Evolutionary conservation across 257 asterid species (phyloP), one percentile per base, ranked within the genome.

Genomic region (Scutellaria minor): DNA sequence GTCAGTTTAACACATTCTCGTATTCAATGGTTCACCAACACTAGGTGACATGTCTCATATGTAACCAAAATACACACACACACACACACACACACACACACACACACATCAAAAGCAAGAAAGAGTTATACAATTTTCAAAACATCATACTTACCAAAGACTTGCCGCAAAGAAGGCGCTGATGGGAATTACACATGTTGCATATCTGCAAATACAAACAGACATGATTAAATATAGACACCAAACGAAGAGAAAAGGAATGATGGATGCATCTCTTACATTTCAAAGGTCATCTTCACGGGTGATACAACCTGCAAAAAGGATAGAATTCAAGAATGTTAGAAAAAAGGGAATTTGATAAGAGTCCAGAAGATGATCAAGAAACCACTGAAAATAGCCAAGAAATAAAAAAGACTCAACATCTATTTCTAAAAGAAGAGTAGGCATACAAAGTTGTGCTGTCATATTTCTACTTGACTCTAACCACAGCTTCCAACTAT

Each of bases 121-220:
- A 67, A 57, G 54, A 47, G 53, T 37, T n/a, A 64, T 51, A 53
- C 50, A 53, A 59, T 46, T 64, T 31, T 68, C 58, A 45, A 64
- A 56, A 71, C 31, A 55, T n/a, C 27, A 13, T 70, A 78, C 97
- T 80, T 82, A 94, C 79, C 84, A 88, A 68, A 90, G 95, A 79
- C 97, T 90, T 35, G 97, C 83, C 0, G 96, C 97, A 67, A 93
- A 93, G 87, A 93, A 93, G 31, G 98, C 98, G 75, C 98, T 90
- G 62, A 95, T 95, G 55, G 99, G 99, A 72, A 95, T 78, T 52
- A 95, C 99, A 75, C 98, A 90, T n/a, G 97, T 86, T 1, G 88
- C 91, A 53, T 95, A 95, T 87, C 99, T 95, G 99, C 83, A 83
- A 58, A 81, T 72, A 53, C 78, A 81, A 42, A 54, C 47, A 62